Evolutionary conservation across 352 stramenopile species (phyloP).

Genomic region (Pilasporangium apinafurcum): DNA sequence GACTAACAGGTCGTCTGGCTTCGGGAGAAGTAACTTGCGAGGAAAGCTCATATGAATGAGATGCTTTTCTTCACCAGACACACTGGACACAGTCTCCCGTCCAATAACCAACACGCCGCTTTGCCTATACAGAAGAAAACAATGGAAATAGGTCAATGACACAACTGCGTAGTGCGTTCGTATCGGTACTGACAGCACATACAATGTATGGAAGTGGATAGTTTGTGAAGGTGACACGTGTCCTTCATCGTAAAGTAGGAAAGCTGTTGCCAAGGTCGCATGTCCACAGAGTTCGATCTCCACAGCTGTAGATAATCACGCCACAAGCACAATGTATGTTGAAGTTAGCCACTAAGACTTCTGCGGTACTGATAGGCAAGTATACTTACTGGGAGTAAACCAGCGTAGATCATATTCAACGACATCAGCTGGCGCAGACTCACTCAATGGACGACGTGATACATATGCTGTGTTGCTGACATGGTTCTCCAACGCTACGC

Average conservation of each 20-base stretch:
- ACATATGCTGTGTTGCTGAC: conserved; percentile 90
- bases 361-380: not conserved
- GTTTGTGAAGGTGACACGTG: conserved; percentile 20
- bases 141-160: not conserved
- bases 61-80: conserved; percentile 11
- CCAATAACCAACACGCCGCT: conserved; percentile 39
- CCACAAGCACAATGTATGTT: conserved; percentile 3
- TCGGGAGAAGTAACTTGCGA: conserved; percentile 5
- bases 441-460: conserved; percentile 13
- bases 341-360: conserved; percentile 2
- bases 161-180: not conserved
- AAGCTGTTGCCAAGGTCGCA: conserved; percentile 83
- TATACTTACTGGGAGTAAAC: conserved; percentile 46
- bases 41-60: conserved; percentile 67
- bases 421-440: conserved; percentile 1
- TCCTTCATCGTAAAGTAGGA: conserved; percentile 60
- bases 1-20: not conserved
- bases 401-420: conserved; percentile 46
- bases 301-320: conserved; percentile 6
- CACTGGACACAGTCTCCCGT: conserved; percentile 8
- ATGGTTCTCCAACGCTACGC: conserved; percentile 89
- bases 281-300: conserved; percentile 92
- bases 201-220: conserved; percentile 72
- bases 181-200: conserved; percentile 4
- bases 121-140: not conserved